Evolutionary conservation across 176 grass and related monocot genomes (phyloP).

Genomic region (Panicum miliaceum): DNA sequence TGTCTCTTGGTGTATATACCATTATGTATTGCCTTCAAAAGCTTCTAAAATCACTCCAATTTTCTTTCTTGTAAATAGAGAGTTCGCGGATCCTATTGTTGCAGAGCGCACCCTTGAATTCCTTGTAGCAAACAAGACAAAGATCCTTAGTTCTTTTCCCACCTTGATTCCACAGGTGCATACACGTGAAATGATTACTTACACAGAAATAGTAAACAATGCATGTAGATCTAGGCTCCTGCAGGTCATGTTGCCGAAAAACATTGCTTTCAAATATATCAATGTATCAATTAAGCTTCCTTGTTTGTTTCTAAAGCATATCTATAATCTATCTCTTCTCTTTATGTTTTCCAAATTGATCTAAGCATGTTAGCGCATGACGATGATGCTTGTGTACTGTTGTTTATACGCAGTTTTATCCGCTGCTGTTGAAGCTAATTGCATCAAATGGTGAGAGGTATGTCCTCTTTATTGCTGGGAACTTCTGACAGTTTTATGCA

Average conservation of each 20-base stretch:
- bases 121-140: constrained; percentile 73
- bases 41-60: neutral
- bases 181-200: constrained; percentile 18
- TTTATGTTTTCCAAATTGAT: constrained; percentile 21
- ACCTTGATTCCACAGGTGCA: constrained; percentile 83
- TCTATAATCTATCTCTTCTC: neutral
- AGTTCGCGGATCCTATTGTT: constrained; percentile 85
- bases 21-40: neutral
- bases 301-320: constrained; percentile 20
- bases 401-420: constrained; percentile 79
- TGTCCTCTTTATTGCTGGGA: constrained; percentile 28
- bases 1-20: neutral
- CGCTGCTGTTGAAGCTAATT: constrained; percentile 86
- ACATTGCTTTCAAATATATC: constrained; percentile 23
- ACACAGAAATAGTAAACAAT: neutral
- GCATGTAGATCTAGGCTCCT: constrained; percentile 13
- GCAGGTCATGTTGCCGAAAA: neutral
- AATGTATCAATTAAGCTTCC: constrained; percentile 21
- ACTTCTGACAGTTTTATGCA: neutral
- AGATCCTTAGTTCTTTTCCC: constrained; percentile 70
- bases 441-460: constrained; percentile 96
- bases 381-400: constrained; percentile 30
- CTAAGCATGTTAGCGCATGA: constrained; percentile 17
- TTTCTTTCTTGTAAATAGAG: constrained; percentile 54
- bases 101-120: constrained; percentile 77